These are phyloP conservation scores for Chalaropsis ovoidea DNA, from an alignment of 2,329 filamentous ascomycete species.

Conservation along the genomic window DNA sequence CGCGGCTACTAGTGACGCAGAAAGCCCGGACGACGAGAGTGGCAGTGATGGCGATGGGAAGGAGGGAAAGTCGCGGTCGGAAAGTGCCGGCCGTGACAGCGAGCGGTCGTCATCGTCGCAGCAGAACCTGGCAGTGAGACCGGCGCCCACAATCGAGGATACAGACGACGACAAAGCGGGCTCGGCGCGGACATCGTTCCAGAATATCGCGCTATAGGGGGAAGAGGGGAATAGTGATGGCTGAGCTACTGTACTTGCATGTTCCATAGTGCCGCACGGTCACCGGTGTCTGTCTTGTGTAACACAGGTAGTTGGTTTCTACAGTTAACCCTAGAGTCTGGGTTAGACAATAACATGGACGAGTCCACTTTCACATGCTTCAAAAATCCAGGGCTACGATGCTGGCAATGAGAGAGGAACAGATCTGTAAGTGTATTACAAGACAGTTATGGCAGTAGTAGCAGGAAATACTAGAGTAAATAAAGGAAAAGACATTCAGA, in stretches of 20 bases:
- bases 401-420: background rate
- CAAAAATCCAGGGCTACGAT: no score
- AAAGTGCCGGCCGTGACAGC: constrained; percentile 26
- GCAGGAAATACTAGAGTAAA: background rate
- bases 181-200: constrained; percentile 19
- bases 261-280: background rate
- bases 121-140: constrained; percentile 35
- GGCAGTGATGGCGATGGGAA: background rate
- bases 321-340: background rate
- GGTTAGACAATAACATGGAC: background rate
- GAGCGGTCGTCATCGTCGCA: constrained; percentile 34
- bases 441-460: background rate
- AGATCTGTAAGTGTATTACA: constrained; percentile 7
- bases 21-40: background rate
- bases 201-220: constrained; percentile 23
- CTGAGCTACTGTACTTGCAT: background rate
- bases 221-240: background rate
- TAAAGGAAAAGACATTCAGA: background rate
- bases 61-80: background rate
- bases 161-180: constrained; percentile 16
- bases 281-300: background rate
- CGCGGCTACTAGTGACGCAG: background rate
- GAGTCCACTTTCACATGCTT: background rate
- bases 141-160: constrained; percentile 16
- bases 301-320: background rate